Percentiles rank a stretch among this genome's conserved stretches.
These are phyloP conservation scores for Chalciporus chontae DNA, from an alignment of 768 basidiomycete species.

Conservation along the genomic window DNA sequence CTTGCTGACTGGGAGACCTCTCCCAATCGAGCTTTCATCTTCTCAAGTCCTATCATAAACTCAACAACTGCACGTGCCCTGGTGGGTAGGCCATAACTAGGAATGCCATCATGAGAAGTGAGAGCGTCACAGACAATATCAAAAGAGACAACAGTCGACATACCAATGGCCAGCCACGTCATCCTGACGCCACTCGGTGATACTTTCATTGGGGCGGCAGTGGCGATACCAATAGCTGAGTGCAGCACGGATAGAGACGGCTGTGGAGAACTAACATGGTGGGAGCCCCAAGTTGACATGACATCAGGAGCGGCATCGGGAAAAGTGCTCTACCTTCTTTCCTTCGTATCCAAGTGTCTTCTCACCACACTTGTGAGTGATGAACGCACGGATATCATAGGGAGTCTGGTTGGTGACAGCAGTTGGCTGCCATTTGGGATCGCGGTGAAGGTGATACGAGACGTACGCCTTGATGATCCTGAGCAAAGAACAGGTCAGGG, in stretches of 20 bases:
- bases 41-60: slow-evolving; percentile 25
- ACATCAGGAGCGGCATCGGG: too few species aligned
- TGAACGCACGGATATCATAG: not conserved
- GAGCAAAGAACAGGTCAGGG: too few species aligned
- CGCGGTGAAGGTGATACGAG: too few species aligned
- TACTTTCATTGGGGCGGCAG: too few species aligned
- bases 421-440: too few species aligned
- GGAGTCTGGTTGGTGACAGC: not conserved
- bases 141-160: too few species aligned
- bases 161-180: too few species aligned
- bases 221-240: slow-evolving; percentile 13
- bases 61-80: slow-evolving; percentile 13
- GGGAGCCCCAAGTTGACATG: too few species aligned
- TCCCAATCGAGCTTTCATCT: slow-evolving; percentile 16
- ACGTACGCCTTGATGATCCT: too few species aligned
- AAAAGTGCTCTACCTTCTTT: not conserved
- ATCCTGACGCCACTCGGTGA: too few species aligned
- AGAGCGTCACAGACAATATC: too few species aligned
- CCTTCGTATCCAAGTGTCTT: not conserved
- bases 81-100: slow-evolving; percentile 19
- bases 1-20: slow-evolving; percentile 22
- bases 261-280: slow-evolving; percentile 6
- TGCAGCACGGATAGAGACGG: slow-evolving; percentile 16
- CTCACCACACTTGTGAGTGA: slow-evolving; percentile 2
- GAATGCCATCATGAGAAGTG: not conserved